Evolutionary conservation across 2,329 filamentous ascomycete species (phyloP), one percentile per base, ranked within the genome.

Genomic region (Didymella lethalis): DNA sequence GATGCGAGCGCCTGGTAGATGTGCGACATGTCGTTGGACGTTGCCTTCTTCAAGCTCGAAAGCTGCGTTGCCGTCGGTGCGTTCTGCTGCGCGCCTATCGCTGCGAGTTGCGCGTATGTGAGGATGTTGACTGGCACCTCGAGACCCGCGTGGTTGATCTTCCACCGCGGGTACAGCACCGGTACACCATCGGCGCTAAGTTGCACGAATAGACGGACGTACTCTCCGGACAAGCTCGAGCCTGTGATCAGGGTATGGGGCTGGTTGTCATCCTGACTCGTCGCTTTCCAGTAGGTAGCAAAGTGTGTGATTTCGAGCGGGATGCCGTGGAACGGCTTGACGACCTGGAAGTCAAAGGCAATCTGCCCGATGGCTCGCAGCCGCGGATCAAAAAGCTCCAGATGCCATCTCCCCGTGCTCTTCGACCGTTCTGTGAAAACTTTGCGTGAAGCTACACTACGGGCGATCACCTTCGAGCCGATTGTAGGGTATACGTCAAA

Each of bases 211-310:
- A 99, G 80, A 55, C 93, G 88, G 25, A 97, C 88, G 76, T 98
- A 98, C 71, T 98, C 91, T n/a, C 95, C 95, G 2, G 92, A 96
- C 54, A 99, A 79, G 79, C 94, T 98, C 10, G 94, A 98, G 0
- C 94, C 95, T 0, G 94, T 98, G 18, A 99, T 92, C 25, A 98
- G 87, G 25, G 92, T 91, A 72, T 86, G 95, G 25, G 90, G 90
- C 46, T 93, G 91, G 49, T 91, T 88, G 74, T 97, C 92, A 47
- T 95, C 85, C 68, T 97, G 93, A 71, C 93, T 97, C 1, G 95
- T 99, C 0, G 94, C 94, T 78, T 98, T 99, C 95, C 95, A 99
- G 78, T 99, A 99, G 0, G 95, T 98, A 63, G 96, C 95, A 69
- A 98, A 99, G 72, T 98, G 93, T 1, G 95, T 96, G 61, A 99